These are phyloP conservation scores for Tillandsia leiboldiana DNA, from an alignment of 176 grass and related monocot species.

Conservation along the genomic window DNA sequence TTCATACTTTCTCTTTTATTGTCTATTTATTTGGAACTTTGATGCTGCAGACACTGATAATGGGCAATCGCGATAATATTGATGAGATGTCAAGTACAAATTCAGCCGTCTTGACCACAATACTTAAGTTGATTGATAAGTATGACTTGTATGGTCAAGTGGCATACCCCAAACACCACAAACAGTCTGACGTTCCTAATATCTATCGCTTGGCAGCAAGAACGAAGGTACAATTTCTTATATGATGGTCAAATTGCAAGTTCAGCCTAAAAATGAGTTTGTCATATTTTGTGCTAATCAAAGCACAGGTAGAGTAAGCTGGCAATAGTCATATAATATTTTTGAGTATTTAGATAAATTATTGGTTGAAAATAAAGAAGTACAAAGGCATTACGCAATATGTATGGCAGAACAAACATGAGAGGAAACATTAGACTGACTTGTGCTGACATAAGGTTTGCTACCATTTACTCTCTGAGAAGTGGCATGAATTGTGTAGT, in stretches of 20 bases:
- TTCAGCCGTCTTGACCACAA: constrained; percentile 59
- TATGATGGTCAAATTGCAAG: background rate
- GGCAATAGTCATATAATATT: too few relatives aligned
- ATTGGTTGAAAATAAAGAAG: too few relatives aligned
- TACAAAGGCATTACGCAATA: too few relatives aligned
- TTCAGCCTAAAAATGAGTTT: background rate
- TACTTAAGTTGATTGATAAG: constrained; percentile 70
- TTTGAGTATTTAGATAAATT: too few relatives aligned
- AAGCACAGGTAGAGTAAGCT: background rate
- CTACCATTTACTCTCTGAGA: too few relatives aligned
- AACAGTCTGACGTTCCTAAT: constrained; percentile 74
- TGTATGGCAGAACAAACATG: too few relatives aligned
- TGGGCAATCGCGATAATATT: constrained; percentile 79
- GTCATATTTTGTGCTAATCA: constrained; percentile 4
- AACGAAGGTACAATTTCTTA: constrained; percentile 40
- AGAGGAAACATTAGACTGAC: too few relatives aligned
- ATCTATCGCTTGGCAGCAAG: constrained; percentile 68
- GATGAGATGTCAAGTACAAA: constrained; percentile 73
- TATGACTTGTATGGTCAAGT: constrained; percentile 81
- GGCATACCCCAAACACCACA: constrained; percentile 77
- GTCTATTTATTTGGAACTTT: background rate
- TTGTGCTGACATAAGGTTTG: too few relatives aligned
- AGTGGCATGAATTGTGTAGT: too few relatives aligned
- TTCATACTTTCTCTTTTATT: background rate
- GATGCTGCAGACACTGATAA: constrained; percentile 48